These are phyloP conservation scores for Sporothrix phasma DNA, from an alignment of 2,329 filamentous ascomycete species.

Conservation along the genomic window DNA sequence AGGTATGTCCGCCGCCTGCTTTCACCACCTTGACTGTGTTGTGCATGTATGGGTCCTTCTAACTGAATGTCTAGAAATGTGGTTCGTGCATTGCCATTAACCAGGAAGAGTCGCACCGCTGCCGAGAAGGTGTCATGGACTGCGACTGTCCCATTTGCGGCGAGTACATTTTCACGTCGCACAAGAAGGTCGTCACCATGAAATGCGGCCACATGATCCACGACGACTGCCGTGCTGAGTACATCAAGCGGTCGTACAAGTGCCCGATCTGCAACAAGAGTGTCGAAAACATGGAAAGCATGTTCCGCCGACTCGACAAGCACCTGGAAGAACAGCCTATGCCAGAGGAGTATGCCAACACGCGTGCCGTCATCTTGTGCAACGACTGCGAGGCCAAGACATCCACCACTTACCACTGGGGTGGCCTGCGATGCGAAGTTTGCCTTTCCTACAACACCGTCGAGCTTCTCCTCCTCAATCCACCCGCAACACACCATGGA, in stretches of 20 bases:
- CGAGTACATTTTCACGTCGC: conserved; percentile 92
- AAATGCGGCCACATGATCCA: conserved; percentile 94
- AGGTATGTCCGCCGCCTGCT: conserved; percentile 28
- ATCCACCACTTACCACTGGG: conserved; percentile 83
- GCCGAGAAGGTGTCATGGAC: conserved; percentile 87
- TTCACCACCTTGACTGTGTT: background rate
- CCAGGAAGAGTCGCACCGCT: conserved; percentile 76
- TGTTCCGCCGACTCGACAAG: conserved; percentile 83
- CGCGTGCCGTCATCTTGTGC: conserved; percentile 75
- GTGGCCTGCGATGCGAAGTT: conserved; percentile 78
- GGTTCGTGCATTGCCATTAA: conserved; percentile 89
- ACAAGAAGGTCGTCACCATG: conserved; percentile 84
- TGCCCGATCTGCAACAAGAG: conserved; percentile 96
- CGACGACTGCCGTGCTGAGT: conserved; percentile 74
- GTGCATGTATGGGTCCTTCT: background rate
- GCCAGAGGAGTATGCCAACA: conserved; percentile 72
- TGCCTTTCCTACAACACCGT: conserved; percentile 62
- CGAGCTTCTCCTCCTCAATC: conserved; percentile 45
- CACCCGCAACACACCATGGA: conserved; percentile 32
- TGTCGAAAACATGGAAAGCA: conserved; percentile 92
- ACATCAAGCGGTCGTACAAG: conserved; percentile 85
- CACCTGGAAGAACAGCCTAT: conserved; percentile 86
- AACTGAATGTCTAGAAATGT: conserved; percentile 53
- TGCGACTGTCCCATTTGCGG: conserved; percentile 95
- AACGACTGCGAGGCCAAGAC: conserved; percentile 91